These are phyloP conservation scores for Naumovozyma dairenensis DNA, from an alignment of 805 yeast species.

Conservation along the genomic window DNA sequence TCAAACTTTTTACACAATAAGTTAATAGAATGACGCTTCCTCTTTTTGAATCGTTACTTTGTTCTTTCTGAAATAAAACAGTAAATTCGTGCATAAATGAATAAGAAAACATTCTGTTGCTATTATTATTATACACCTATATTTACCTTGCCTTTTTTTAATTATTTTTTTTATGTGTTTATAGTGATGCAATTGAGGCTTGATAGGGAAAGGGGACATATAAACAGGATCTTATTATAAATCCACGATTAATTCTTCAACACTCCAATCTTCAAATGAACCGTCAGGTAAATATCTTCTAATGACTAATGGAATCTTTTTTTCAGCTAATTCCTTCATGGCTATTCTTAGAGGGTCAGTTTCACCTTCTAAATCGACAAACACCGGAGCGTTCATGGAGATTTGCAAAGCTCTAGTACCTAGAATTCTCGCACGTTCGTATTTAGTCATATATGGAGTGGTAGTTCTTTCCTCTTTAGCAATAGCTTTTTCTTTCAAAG, in stretches of 20 bases:
- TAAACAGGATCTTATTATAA: constrained; percentile 37
- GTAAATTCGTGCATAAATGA: no score
- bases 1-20: not conserved
- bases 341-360: constrained; percentile 98
- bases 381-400: constrained; percentile 95
- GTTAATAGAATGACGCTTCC: not conserved
- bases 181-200: no score
- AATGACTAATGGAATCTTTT: constrained; percentile 89
- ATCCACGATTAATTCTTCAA: constrained; percentile 93
- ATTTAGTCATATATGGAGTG: constrained; percentile 98
- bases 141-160: no score
- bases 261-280: constrained; percentile 96
- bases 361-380: constrained; percentile 97
- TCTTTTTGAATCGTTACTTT: no score
- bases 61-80: no score
- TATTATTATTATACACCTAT: no score
- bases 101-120: no score
- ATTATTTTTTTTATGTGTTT: no score
- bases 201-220: no score
- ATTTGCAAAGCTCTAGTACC: constrained; percentile 97
- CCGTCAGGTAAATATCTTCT: constrained; percentile 97
- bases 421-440: constrained; percentile 93
- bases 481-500: constrained; percentile 73
- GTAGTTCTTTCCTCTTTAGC: constrained; percentile 84
- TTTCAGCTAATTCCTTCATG: constrained; percentile 89